Evolutionary conservation across 352 stramenopile genomes (phyloP).

Genomic region (Phytophthora constricta): DNA sequence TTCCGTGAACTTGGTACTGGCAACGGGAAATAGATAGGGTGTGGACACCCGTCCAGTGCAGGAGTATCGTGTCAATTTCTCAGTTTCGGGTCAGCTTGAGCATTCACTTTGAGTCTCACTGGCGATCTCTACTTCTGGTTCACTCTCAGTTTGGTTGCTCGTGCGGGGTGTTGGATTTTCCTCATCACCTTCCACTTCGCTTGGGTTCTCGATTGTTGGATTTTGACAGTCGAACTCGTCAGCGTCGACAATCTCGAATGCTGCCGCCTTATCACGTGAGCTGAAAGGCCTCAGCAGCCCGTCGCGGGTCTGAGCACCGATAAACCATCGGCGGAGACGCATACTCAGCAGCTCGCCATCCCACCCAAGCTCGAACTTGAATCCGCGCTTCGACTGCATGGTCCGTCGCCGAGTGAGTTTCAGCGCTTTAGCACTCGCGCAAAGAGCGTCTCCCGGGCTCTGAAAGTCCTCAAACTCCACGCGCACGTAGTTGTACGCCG

Average conservation of each 20-base stretch:
- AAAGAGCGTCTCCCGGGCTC: constrained; percentile 50
- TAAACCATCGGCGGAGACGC: constrained; percentile 69
- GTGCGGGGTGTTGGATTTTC: not conserved
- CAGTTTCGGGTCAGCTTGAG: constrained; percentile 19
- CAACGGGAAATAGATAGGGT: constrained; percentile 14
- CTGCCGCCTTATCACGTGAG: constrained; percentile 54
- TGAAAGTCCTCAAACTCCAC: constrained; percentile 54
- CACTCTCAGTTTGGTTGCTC: constrained; percentile 26
- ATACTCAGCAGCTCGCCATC: constrained; percentile 76
- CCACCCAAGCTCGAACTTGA: constrained; percentile 75
- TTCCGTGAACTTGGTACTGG: constrained; percentile 2
- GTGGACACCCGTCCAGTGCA: not conserved
- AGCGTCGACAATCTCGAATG: constrained; percentile 71
- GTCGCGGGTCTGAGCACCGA: constrained; percentile 71
- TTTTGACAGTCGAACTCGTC: constrained; percentile 56
- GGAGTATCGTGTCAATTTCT: not conserved
- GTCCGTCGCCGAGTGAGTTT: constrained; percentile 48
- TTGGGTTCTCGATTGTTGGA: constrained; percentile 32
- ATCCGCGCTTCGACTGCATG: constrained; percentile 68
- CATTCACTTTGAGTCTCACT: constrained; percentile 13
- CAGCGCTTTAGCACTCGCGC: constrained; percentile 58
- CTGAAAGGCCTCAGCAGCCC: constrained; percentile 71
- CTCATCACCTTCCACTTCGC: constrained; percentile 23
- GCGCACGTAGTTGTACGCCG: constrained; percentile 64
- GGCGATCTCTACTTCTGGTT: constrained; percentile 21